Percentiles rank a stretch among this genome's conserved stretches.
phyloP scores from a whole-genome alignment of 352 stramenopile species.

The Pythium aphanidermatum region DNA sequence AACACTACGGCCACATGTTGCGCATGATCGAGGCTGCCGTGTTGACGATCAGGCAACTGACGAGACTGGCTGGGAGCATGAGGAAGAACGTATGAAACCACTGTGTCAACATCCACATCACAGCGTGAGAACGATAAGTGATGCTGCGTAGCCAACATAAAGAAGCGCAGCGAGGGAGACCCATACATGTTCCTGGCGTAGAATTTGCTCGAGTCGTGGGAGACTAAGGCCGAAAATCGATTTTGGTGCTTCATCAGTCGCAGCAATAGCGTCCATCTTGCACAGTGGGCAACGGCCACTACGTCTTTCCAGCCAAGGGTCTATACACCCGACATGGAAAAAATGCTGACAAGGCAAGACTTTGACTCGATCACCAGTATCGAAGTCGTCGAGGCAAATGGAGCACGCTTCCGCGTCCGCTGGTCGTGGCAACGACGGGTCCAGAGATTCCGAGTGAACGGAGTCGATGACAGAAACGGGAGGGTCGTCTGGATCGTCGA shows the following conservation, averaged over 20 bases:
- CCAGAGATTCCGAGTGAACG: too few relatives aligned
- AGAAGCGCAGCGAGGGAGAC: neutral
- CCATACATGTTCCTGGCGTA: slow-evolving; percentile 69
- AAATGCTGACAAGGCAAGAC: slow-evolving; percentile 82
- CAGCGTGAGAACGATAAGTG: slow-evolving; percentile 10
- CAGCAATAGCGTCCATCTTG: slow-evolving; percentile 71
- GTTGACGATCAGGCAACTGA: slow-evolving; percentile 80
- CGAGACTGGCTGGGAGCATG: slow-evolving; percentile 72
- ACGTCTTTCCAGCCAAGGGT: slow-evolving; percentile 75
- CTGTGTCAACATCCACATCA: slow-evolving; percentile 16
- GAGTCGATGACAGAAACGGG: too few relatives aligned
- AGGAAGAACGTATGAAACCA: slow-evolving; percentile 77
- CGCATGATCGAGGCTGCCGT: slow-evolving; percentile 60
- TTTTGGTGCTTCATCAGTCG: slow-evolving; percentile 43
- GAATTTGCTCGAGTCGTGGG: slow-evolving; percentile 53
- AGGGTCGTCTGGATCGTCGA: slow-evolving; percentile 20
- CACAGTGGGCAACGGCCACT: slow-evolving; percentile 79
- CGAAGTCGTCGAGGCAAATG: slow-evolving; percentile 78
- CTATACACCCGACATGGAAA: slow-evolving; percentile 83
- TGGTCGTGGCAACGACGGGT: neutral
- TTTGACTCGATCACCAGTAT: slow-evolving; percentile 48
- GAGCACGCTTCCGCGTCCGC: slow-evolving; percentile 39
- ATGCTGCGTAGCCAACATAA: slow-evolving; percentile 6
- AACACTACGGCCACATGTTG: slow-evolving; percentile 75
- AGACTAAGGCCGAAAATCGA: slow-evolving; percentile 59